phyloP scores from a whole-genome alignment of 2,329 filamentous ascomycete genomes.

The Claviceps monticola region DNA sequence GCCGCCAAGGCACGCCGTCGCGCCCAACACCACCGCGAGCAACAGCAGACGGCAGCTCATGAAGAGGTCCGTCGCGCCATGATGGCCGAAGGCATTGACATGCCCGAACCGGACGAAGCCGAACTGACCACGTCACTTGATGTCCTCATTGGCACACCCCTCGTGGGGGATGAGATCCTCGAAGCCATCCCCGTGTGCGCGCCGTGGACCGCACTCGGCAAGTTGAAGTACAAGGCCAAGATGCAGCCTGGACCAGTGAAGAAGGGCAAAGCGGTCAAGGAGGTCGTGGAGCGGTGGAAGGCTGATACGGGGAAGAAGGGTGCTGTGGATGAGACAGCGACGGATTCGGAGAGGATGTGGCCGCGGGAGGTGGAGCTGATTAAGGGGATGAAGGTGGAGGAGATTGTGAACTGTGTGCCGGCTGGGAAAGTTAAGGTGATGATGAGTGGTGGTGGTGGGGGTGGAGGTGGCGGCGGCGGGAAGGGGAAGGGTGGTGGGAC shows the following conservation, averaged over 20 bases:
- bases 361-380: conserved; percentile 76
- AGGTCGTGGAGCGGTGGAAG: conserved; percentile 75
- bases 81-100: conserved; percentile 45
- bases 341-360: conserved; percentile 65
- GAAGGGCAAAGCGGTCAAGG: conserved; percentile 88
- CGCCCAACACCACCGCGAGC: conserved; percentile 65
- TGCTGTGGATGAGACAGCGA: conserved; percentile 44
- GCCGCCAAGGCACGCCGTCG: conserved; percentile 62
- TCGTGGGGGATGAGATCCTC: conserved; percentile 71
- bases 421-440: conserved; percentile 71
- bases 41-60: conserved; percentile 61
- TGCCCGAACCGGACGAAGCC: conserved; percentile 44
- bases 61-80: conserved; percentile 53
- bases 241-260: conserved; percentile 80
- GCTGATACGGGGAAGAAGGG: conserved; percentile 44
- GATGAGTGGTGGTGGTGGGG: conserved; percentile 41
- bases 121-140: conserved; percentile 46
- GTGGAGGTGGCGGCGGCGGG: conserved; percentile 22
- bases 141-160: conserved; percentile 60
- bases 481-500: conserved; percentile 8
- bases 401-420: conserved; percentile 67
- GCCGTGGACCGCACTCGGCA: conserved; percentile 47
- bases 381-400: conserved; percentile 65
- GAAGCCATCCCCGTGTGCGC: conserved; percentile 51
- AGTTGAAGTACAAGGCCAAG: conserved; percentile 89